Evolutionary conservation across 106 monocot genomes (phyloP).

Genomic region (Dendrobium catenatum): DNA sequence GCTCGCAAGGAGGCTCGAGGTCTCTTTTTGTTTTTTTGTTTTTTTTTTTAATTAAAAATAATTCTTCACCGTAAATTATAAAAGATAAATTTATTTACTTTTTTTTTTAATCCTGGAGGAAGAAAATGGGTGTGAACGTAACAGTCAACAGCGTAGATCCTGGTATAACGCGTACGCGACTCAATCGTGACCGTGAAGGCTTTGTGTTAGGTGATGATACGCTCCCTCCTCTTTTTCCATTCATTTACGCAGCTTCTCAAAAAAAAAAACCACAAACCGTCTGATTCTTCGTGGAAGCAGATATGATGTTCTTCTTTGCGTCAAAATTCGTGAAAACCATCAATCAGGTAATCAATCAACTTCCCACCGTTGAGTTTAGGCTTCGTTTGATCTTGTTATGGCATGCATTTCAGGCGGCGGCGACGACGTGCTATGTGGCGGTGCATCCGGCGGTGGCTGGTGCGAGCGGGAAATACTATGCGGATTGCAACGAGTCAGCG

Average conservation of each 20-base stretch:
- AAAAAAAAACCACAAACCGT: background rate
- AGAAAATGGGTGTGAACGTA: slow-evolving; percentile 28
- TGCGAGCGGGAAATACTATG: slow-evolving; percentile 43
- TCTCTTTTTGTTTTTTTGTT: background rate
- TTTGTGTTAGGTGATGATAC: slow-evolving; percentile 36
- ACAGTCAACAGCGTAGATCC: slow-evolving; percentile 36
- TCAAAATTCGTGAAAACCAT: slow-evolving; percentile 57
- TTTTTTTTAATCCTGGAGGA: background rate
- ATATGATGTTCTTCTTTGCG: slow-evolving; percentile 50
- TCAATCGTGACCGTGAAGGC: slow-evolving; percentile 83
- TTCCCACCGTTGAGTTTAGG: background rate
- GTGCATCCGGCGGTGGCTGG: slow-evolving; percentile 27
- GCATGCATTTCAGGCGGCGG: slow-evolving; percentile 32
- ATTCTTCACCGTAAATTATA: too few species aligned
- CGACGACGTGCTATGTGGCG: slow-evolving; percentile 59
- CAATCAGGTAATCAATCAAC: slow-evolving; percentile 30
- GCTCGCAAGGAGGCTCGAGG: slow-evolving; percentile 22
- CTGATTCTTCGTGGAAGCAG: slow-evolving; percentile 12
- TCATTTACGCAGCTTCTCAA: background rate
- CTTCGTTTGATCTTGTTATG: background rate
- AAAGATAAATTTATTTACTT: background rate
- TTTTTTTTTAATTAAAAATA: too few species aligned
- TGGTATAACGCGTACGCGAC: slow-evolving; percentile 36
- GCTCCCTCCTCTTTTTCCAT: background rate
- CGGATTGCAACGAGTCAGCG: slow-evolving; percentile 37